Conservation (phyloP, 164 flowering plant species). For the Liriodendron chinense region DNA sequence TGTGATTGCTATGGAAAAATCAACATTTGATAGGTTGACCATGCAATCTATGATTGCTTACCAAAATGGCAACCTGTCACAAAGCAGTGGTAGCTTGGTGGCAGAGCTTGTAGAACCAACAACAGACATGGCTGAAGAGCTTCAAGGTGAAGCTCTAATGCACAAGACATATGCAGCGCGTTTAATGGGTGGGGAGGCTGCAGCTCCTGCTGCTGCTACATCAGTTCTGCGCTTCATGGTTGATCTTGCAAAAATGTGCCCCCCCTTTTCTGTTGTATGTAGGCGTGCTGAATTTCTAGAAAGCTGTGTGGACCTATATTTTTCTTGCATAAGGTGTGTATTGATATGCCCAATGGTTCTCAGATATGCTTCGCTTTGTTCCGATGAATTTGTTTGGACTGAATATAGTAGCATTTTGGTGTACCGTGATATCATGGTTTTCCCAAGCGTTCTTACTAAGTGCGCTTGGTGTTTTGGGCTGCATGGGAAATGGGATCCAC, state of each 20-base stretch:
- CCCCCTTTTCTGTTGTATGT: conserved; percentile 76
- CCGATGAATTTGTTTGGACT: background rate
- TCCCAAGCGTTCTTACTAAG: background rate
- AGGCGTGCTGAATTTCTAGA: conserved; percentile 86
- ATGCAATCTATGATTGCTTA: conserved; percentile 84
- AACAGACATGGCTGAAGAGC: conserved; percentile 81
- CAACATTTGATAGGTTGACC: conserved; percentile 87
- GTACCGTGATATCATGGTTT: background rate
- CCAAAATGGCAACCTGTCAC: conserved; percentile 85
- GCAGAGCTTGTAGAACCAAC: conserved; percentile 86
- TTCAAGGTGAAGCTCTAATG: conserved; percentile 99
- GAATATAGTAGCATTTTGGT: background rate
- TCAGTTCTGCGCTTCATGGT: conserved; percentile 95
- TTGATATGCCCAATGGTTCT: background rate
- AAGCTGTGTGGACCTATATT: conserved; percentile 84
- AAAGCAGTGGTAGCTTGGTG: conserved; percentile 66
- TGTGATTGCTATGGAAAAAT: conserved; percentile 87
- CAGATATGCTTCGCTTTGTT: background rate
- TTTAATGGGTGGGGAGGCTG: conserved; percentile 98
- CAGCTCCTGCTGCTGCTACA: conserved; percentile 99
- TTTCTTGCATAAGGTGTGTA: conserved; percentile 87
- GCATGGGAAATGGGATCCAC: background rate
- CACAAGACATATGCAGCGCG: conserved; percentile 99
- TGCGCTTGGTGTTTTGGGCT: background rate
- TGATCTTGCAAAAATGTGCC: conserved; percentile 96